Evolutionary conservation across 2,329 filamentous ascomycete species (phyloP).

Genomic region (Trichoderma semiorbis): DNA sequence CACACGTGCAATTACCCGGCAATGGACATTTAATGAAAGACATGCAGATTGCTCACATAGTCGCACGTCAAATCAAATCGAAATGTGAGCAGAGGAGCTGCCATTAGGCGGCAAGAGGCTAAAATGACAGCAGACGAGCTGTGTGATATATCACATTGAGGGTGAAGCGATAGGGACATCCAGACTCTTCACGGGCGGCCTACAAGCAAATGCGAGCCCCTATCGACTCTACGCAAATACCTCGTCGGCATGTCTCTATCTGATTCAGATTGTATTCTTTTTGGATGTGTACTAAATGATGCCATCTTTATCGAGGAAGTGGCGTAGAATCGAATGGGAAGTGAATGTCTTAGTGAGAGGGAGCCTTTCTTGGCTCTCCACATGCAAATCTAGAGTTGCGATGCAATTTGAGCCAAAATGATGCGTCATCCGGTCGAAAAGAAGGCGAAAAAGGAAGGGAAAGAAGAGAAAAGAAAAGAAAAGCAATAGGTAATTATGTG

Average conservation of each 20-base stretch:
- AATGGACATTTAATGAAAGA: background rate
- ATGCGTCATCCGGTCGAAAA: background rate
- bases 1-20: background rate
- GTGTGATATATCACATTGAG: conserved; percentile 3
- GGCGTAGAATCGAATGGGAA: background rate
- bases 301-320: background rate
- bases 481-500: background rate
- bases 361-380: background rate
- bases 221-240: background rate
- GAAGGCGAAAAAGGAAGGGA: too few species aligned
- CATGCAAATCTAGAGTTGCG: background rate
- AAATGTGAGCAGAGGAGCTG: background rate
- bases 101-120: background rate
- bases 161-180: background rate
- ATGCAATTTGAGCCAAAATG: background rate
- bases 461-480: background rate
- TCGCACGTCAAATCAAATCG: background rate
- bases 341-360: background rate
- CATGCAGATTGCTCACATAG: background rate
- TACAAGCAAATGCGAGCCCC: background rate
- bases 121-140: background rate
- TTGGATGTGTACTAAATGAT: background rate
- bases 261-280: background rate
- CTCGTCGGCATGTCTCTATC: background rate
- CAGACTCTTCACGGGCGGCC: background rate